Conservation (phyloP, 352 stramenopile species). For the Globisporangium irregulare region DNA sequence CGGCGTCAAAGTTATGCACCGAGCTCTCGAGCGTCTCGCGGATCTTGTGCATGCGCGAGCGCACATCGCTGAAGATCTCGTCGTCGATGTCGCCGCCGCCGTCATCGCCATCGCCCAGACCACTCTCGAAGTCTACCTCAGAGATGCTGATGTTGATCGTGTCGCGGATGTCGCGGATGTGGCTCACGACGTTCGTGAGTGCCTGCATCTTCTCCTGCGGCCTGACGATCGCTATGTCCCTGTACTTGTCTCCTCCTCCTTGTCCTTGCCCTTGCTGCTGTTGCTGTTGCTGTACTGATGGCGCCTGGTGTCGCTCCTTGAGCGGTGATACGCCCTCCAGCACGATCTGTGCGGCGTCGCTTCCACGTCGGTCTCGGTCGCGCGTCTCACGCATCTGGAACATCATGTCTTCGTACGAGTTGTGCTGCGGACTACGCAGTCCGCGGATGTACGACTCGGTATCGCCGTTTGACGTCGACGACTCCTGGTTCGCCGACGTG, state of each 20-base stretch:
- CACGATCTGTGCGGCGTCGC: conserved; percentile 25
- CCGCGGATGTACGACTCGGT: conserved; percentile 50
- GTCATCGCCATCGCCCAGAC: conserved; percentile 23
- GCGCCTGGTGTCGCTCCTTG: not conserved
- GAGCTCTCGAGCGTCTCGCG: conserved; percentile 51
- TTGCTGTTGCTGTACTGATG: conserved; percentile 6
- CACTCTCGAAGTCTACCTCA: conserved; percentile 32
- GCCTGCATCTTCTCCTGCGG: conserved; percentile 51
- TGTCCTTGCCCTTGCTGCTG: conserved; percentile 3
- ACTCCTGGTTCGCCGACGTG: conserved; percentile 27
- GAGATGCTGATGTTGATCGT: conserved; percentile 71
- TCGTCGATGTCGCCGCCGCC: conserved; percentile 19
- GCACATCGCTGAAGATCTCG: conserved; percentile 50
- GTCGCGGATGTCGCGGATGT: conserved; percentile 62
- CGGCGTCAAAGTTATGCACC: conserved; percentile 47
- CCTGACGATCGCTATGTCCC: conserved; percentile 16
- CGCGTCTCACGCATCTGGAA: conserved; percentile 53
- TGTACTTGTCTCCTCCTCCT: conserved; percentile 16
- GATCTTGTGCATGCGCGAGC: conserved; percentile 51
- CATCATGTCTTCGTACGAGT: conserved; percentile 58
- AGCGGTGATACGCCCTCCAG: conserved; percentile 3
- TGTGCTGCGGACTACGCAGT: conserved; percentile 46
- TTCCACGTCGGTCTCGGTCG: conserved; percentile 43
- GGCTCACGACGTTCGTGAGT: conserved; percentile 55
- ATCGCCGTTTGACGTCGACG: conserved; percentile 48